These are phyloP conservation scores for Emergomyces pasteurianus DNA, from an alignment of 2,329 filamentous ascomycete species.

Conservation along the genomic window DNA sequence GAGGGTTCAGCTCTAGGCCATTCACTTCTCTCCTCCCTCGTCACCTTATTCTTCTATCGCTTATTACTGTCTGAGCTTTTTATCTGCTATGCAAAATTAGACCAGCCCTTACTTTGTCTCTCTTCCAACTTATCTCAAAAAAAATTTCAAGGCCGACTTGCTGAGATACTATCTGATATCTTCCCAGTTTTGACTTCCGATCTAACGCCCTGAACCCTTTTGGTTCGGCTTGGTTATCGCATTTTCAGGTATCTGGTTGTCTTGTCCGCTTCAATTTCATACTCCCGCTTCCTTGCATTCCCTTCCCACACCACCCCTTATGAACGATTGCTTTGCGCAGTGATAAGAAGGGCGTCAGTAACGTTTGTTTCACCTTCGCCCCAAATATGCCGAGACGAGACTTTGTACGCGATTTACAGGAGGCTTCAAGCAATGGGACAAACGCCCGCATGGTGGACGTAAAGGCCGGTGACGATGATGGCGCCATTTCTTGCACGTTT, in stretches of 20 bases:
- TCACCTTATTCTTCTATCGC: background rate
- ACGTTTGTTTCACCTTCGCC: background rate
- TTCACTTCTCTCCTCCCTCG: background rate
- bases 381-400: conserved; percentile 51
- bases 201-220: background rate
- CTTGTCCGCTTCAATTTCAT: background rate
- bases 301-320: too few relatives aligned
- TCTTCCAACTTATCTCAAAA: background rate
- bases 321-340: background rate
- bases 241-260: background rate
- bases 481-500: conserved; percentile 55
- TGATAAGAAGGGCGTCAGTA: background rate
- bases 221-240: too few relatives aligned
- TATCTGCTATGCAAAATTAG: background rate
- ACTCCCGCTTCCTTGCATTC: background rate
- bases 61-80: background rate
- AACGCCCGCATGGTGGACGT: conserved; percentile 45
- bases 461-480: conserved; percentile 55
- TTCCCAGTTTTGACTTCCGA: too few relatives aligned
- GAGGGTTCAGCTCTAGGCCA: background rate
- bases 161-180: too few relatives aligned
- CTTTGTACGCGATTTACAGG: conserved; percentile 49
- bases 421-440: conserved; percentile 24
- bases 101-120: background rate
- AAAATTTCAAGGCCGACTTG: background rate